Evolutionary conservation across 768 basidiomycete genomes (phyloP), one percentile per base, ranked within the genome.

Genomic region (Pholiota conissans): DNA sequence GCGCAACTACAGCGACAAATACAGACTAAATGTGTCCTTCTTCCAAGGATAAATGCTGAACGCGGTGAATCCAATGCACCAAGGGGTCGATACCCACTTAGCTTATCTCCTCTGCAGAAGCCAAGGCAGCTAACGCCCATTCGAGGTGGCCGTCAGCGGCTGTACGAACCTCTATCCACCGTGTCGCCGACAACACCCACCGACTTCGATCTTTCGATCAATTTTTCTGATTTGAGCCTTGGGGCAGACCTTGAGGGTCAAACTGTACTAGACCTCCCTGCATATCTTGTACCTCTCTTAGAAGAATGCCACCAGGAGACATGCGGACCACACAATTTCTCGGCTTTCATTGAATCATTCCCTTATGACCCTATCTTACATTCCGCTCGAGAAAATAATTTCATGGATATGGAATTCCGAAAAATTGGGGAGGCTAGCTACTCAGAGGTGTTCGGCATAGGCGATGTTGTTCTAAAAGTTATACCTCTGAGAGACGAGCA

Each of bases 341-440:
- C 89, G 42, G 81, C 88, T 3, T 94, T 94, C 73, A 90, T 94
- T 34, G 83, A 88, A 61, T 83, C 84, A 20, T 93, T 93, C 65
- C 90, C 89, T 9, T 83, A 81, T 60, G 91, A 92, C 64, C 81
- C 85, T 2, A 76, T 90, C 53, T 80, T 90, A 58, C 63, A 73
- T 63, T 63, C 66, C n/a, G 63, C 67, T 20, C 58, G 63, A 11
- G 57, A 52, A 14, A 56, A 52, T 14, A 42, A 58, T 1, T 51
- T 32, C 9, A 48, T 34, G 62, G 73, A 59, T 30, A 58, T 71
- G 22, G 71, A 55, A 5, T 93, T 94, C 72, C 78, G 74, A 62
- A 99, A 99, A 73, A 87, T 98, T 46, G 96, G 96, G 39, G 97
- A 99, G 74, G 97, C 97, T 6, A 93, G 91, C 49, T 99, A 90